Conservation (phyloP, 768 basidiomycete species). For the Rhizopogon vesiculosus region DNA sequence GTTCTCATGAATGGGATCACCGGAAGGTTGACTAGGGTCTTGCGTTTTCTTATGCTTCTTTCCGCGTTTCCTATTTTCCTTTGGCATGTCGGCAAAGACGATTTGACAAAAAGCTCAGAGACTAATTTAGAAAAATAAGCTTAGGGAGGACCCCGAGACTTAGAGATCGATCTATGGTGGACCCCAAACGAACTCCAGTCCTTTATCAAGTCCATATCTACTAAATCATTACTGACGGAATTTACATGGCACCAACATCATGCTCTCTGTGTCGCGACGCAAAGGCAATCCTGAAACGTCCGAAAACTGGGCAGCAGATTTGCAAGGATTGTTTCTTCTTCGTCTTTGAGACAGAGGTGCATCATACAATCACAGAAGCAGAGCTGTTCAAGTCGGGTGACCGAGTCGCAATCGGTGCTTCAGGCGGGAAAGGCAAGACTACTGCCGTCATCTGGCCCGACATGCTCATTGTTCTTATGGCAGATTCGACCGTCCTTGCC, state of each 20-base stretch:
- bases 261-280: conserved; percentile 75
- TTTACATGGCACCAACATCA: conserved; percentile 67
- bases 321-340: conserved; percentile 95
- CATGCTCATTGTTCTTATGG: not conserved
- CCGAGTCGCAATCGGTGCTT: conserved; percentile 94
- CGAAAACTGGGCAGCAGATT: conserved; percentile 96
- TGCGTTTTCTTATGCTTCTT: conserved; percentile 63
- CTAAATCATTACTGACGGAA: not conserved
- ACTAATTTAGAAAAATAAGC: not conserved
- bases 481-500: conserved; percentile 97
- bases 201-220: too few relatives aligned
- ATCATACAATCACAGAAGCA: conserved; percentile 87
- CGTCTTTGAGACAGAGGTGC: conserved; percentile 97
- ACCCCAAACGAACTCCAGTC: not conserved
- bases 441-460: not conserved
- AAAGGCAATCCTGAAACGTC: conserved; percentile 86
- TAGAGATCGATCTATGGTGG: not conserved
- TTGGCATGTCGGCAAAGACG: conserved; percentile 46
- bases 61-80: conserved; percentile 71
- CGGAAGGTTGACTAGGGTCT: conserved; percentile 12
- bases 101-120: not conserved
- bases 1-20: not conserved
- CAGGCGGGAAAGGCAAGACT: conserved; percentile 88
- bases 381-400: conserved; percentile 85
- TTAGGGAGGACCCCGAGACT: not conserved